These are phyloP conservation scores for Curvularia sp. DNA, from an alignment of 2,329 filamentous ascomycete genomes.

Conservation along the genomic window DNA sequence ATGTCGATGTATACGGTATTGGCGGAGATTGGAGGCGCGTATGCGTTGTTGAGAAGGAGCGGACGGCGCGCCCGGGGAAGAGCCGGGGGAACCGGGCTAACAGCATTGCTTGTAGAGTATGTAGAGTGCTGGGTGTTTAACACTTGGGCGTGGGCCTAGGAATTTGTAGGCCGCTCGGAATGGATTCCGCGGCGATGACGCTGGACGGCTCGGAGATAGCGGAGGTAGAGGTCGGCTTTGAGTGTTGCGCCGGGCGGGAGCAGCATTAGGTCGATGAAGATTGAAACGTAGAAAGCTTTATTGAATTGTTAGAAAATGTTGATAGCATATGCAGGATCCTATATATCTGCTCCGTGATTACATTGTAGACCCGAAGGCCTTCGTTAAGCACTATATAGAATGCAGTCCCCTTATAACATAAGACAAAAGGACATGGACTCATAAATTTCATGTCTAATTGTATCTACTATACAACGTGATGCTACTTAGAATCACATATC, in stretches of 20 bases:
- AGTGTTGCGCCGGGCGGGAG: background rate
- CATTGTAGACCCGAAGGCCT: background rate
- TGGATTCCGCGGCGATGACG: conserved; percentile 13
- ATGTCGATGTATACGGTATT: conserved; percentile 52
- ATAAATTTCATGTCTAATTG: background rate
- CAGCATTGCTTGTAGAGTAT: conserved; percentile 5
- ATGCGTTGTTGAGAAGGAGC: conserved; percentile 14
- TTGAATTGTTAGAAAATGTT: background rate
- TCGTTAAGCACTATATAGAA: too few species aligned
- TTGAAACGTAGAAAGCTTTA: background rate
- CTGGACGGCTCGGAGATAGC: background rate
- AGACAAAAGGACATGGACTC: background rate
- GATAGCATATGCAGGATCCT: background rate
- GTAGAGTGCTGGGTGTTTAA: background rate
- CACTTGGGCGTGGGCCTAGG: background rate
- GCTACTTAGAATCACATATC: background rate
- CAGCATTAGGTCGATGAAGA: background rate
- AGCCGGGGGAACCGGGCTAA: conserved; percentile 6
- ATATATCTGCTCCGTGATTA: background rate
- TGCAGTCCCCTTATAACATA: too few species aligned
- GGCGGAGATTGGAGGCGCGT: conserved; percentile 16
- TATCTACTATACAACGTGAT: background rate
- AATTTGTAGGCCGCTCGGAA: conserved; percentile 10
- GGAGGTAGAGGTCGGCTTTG: conserved; percentile 1
- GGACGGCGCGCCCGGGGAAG: background rate